These are phyloP conservation scores for Arthrinium phaeospermum DNA, from an alignment of 2,329 filamentous ascomycete genomes.

Conservation along the genomic window DNA sequence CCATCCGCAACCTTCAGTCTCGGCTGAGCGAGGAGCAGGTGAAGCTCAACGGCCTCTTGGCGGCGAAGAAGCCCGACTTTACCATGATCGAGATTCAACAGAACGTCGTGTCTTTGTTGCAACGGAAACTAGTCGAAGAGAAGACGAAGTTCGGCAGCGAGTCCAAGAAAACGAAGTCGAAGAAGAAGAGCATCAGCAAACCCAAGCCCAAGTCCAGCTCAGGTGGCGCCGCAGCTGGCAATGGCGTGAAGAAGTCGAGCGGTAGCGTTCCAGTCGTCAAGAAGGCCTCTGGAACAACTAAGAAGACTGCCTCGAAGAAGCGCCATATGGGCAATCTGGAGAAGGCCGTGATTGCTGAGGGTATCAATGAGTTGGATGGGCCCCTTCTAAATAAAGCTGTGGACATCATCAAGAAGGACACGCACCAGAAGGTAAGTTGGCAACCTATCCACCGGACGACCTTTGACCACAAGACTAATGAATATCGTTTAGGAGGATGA, in stretches of 20 bases:
- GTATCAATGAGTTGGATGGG: slow-evolving; percentile 81
- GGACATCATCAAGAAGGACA: slow-evolving; percentile 88
- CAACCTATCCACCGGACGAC: slow-evolving; percentile 25
- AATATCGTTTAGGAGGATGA: slow-evolving; percentile 56
- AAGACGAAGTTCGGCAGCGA: slow-evolving; percentile 65
- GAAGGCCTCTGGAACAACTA: slow-evolving; percentile 37
- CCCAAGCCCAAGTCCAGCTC: slow-evolving; percentile 46
- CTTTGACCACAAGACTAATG: background rate
- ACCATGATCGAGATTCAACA: slow-evolving; percentile 62
- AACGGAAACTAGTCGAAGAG: slow-evolving; percentile 76
- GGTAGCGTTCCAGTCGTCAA: slow-evolving; percentile 40
- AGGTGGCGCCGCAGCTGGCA: slow-evolving; percentile 37
- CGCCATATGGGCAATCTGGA: slow-evolving; percentile 76
- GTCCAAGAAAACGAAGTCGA: slow-evolving; percentile 62
- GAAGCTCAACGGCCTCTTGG: slow-evolving; percentile 61
- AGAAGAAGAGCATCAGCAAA: slow-evolving; percentile 32
- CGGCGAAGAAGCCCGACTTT: slow-evolving; percentile 56
- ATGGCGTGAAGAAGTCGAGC: slow-evolving; percentile 48
- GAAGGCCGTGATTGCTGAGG: slow-evolving; percentile 89
- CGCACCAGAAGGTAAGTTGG: slow-evolving; percentile 71
- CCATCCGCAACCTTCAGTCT: slow-evolving; percentile 58
- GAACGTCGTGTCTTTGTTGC: slow-evolving; percentile 67
- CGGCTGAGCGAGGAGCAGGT: slow-evolving; percentile 62
- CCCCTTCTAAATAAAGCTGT: slow-evolving; percentile 81
- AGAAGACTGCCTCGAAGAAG: slow-evolving; percentile 57